Evolutionary conservation across 148 eudicot species (phyloP), one percentile per base, ranked within the genome.

Genomic region (Spergularia bocconei): DNA sequence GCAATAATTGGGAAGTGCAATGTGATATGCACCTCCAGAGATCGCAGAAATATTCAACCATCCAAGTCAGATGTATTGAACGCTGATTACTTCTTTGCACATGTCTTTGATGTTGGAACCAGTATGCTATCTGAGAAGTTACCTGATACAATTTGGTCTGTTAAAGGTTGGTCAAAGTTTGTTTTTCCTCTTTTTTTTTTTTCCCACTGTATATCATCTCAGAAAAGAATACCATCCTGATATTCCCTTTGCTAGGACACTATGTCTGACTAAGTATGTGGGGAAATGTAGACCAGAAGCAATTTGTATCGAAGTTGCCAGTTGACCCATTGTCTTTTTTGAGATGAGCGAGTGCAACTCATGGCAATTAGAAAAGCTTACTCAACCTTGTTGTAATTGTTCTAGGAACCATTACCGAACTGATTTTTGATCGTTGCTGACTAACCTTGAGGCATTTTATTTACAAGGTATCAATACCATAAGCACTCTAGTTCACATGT

Each of bases 1-100:
- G 81, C 88, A 10, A 79, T 92, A 80, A 71, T 77, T 79, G 95
- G 95, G 60, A 92, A 90, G 79, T 90, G 91, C 87, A 85, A 82
- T 63, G 89, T 92, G 63, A 63, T 92, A 15, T 90, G 95, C 81
- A 88, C 69, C 41, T 86, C 93, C 50, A 63, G 66, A 36, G 95
- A 92, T 76, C 62, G 75, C 51, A 86, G 91, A 82, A 90, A 87
- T 77, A 75, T 71, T 25, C 79, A 71, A 75, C 84, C 88, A 13
- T 82, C 90, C 21, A 58, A 66, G 61, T 86, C 86, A 77, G 88
- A 83, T 66, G 14, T 83, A 72, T 67, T 63, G 62, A 64, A 72
- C 78, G 88, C 91, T 3, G 86, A 88, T 67, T 85, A 78, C 74
- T 72, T 81, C 44, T 92, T 92, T 84, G 80, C 73, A 23, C 86